phyloP scores from a whole-genome alignment of 345 rosid species.

The Hypericum androsaemum region DNA sequence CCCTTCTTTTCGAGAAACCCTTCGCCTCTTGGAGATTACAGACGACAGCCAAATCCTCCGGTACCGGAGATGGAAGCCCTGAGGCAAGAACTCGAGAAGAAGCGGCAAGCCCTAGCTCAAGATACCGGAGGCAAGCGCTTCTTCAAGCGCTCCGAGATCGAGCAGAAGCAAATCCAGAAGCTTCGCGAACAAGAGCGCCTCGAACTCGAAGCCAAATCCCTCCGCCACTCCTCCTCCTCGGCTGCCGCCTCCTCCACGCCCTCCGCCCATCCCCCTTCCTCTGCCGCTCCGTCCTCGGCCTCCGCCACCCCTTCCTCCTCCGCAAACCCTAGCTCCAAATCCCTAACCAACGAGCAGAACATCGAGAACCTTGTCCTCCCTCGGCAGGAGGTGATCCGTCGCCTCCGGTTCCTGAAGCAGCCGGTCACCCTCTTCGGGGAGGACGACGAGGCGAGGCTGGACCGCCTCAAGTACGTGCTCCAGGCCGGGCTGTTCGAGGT shows the following conservation, averaged over 20 bases:
- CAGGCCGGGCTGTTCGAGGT: constrained; percentile 86
- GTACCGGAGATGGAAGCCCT: constrained; percentile 55
- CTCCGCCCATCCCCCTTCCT: constrained; percentile 17
- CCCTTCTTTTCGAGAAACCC: no score
- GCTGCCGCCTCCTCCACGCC: constrained; percentile 20
- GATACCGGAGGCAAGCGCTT: constrained; percentile 75
- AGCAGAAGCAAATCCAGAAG: constrained; percentile 74
- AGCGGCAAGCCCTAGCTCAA: constrained; percentile 54
- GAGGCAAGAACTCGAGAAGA: constrained; percentile 61
- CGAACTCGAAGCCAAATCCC: constrained; percentile 73
- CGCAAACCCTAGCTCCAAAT: constrained; percentile 22
- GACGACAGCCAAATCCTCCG: background rate
- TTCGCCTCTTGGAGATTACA: no score
- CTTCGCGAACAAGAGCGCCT: constrained; percentile 84
- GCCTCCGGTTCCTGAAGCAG: constrained; percentile 81
- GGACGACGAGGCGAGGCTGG: constrained; percentile 76
- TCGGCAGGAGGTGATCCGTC: constrained; percentile 80
- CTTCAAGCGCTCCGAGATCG: constrained; percentile 86
- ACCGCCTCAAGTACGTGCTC: constrained; percentile 67
- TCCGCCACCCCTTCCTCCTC: constrained; percentile 21
- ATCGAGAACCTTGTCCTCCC: constrained; percentile 74
- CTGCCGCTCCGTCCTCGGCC: constrained; percentile 26
- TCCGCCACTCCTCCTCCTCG: constrained; percentile 32
- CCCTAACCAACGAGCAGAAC: constrained; percentile 65
- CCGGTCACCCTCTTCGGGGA: constrained; percentile 94